Percentiles rank a stretch among this genome's conserved stretches.
These are phyloP conservation scores for Crithidia bombi DNA, from an alignment of 208 protist species.

Conservation along the genomic window DNA sequence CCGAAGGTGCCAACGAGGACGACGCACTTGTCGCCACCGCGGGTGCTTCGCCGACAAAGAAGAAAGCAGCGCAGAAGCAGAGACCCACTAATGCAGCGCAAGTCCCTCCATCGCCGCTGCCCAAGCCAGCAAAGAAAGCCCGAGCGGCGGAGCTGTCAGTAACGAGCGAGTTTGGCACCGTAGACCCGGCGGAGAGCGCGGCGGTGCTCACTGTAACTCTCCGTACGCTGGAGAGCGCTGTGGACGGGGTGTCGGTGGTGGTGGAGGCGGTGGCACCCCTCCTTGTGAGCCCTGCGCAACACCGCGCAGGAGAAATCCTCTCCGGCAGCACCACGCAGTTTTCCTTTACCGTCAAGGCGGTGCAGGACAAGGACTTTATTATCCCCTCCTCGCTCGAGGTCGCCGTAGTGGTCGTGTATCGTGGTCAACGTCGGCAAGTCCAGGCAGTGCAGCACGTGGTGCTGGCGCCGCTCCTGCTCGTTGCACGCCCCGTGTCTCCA, in stretches of 20 bases:
- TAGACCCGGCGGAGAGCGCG: constrained; percentile 4
- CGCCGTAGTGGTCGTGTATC: constrained; percentile 57
- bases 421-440: constrained; percentile 27
- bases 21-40: background rate
- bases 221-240: background rate
- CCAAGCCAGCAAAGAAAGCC: background rate
- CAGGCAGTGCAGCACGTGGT: constrained; percentile 42
- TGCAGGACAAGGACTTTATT: constrained; percentile 53
- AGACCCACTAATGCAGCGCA: background rate
- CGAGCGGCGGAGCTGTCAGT: constrained; percentile 10
- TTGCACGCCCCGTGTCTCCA: constrained; percentile 56
- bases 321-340: constrained; percentile 36
- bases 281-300: constrained; percentile 30
- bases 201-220: constrained; percentile 35
- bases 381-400: constrained; percentile 81
- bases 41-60: background rate
- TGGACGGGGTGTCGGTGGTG: constrained; percentile 47
- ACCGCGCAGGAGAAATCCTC: constrained; percentile 35
- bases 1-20: constrained; percentile 14
- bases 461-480: constrained; percentile 72
- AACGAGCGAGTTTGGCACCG: constrained; percentile 12
- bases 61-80: background rate
- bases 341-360: constrained; percentile 43
- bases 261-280: constrained; percentile 60
- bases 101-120: background rate